phyloP scores from a whole-genome alignment of 2,329 filamentous ascomycete genomes.

The Dothistroma pini region DNA sequence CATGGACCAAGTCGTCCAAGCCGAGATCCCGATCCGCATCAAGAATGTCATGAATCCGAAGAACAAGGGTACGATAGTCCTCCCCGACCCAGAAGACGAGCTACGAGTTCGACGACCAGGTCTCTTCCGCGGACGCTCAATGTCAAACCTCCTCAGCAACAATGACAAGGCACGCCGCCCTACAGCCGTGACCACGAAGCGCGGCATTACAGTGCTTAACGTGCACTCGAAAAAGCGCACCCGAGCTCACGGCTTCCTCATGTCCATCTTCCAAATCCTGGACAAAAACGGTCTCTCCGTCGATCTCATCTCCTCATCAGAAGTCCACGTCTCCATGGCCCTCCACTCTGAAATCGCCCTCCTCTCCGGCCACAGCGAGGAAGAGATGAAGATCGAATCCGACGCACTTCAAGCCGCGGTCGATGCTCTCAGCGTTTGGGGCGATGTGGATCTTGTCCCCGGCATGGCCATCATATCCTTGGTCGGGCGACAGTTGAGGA shows the following conservation, averaged over 20 bases:
- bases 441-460: slow-evolving; percentile 83
- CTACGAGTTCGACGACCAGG: slow-evolving; percentile 53
- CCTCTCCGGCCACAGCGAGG: slow-evolving; percentile 43
- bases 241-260: slow-evolving; percentile 93
- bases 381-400: slow-evolving; percentile 48
- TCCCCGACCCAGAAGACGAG: slow-evolving; percentile 65
- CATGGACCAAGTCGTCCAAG: slow-evolving; percentile 84
- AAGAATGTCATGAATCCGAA: slow-evolving; percentile 88
- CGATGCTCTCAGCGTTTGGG: slow-evolving; percentile 71
- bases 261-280: slow-evolving; percentile 86
- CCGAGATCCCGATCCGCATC: slow-evolving; percentile 80
- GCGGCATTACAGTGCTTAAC: slow-evolving; percentile 94
- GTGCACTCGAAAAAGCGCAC: slow-evolving; percentile 97
- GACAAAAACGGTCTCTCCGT: slow-evolving; percentile 85
- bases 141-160: slow-evolving; percentile 36
- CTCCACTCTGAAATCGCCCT: slow-evolving; percentile 72
- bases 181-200: slow-evolving; percentile 87
- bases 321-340: slow-evolving; percentile 97
- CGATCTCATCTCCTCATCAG: slow-evolving; percentile 91
- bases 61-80: slow-evolving; percentile 73
- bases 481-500: slow-evolving; percentile 94
- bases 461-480: slow-evolving; percentile 95
- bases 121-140: slow-evolving; percentile 46
- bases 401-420: slow-evolving; percentile 52
- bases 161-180: slow-evolving; percentile 47